Evolutionary conservation across 164 flowering plant species (phyloP).

Genomic region (grape (Vitis vinifera)): ASM3070453v1 NC_081805.1:11182501-11183000

Average conservation of each 20-base stretch:
- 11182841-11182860: conserved; percentile 96
- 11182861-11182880: conserved; percentile 97
- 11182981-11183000: conserved; percentile 97
- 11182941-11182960: conserved; percentile 94
- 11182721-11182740: conserved; percentile 99
- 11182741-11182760: conserved; percentile 70
- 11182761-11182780: conserved; percentile 51
- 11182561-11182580: conserved; percentile 25
- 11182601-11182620: conserved; percentile 72
- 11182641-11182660: conserved; percentile 69
- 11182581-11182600: conserved; percentile 23
- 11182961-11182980: conserved; percentile 98
- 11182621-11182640: conserved; percentile 74
- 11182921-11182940: conserved; percentile 83
- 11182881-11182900: conserved; percentile 89
- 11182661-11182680: conserved; percentile 52
- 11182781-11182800: conserved; percentile 32
- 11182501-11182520: conserved; percentile 22
- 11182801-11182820: conserved; percentile 51
- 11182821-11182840: conserved; percentile 93
- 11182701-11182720: conserved; percentile 94
- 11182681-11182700: conserved; percentile 64
- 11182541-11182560: conserved; percentile 14
- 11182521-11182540: conserved; percentile 14
- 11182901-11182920: conserved; percentile 64